Evolutionary conservation across 106 monocot genomes (phyloP), one percentile per base, ranked within the genome.

Genomic region (Hemerocallis citrina): DNA sequence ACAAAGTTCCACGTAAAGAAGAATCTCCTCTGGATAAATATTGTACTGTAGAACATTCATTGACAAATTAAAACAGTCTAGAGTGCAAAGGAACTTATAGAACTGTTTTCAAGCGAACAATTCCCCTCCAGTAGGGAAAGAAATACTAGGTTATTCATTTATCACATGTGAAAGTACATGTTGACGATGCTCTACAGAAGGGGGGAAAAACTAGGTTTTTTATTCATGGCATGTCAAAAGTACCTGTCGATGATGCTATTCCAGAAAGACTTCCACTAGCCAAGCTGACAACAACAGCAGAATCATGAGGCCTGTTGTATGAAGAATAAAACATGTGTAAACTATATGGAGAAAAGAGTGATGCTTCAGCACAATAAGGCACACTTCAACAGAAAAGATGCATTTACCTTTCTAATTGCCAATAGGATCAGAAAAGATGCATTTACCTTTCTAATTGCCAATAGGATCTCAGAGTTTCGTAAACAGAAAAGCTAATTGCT

Each of bases 211-310:
- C n/a, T n/a, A n/a, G n/a, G n/a, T n/a, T n/a, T n/a, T n/a, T n/a
- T n/a, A n/a, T n/a, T n/a, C n/a, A n/a, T n/a, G n/a, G n/a, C n/a
- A n/a, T n/a, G n/a, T n/a, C n/a, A n/a, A n/a, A n/a, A n/a, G n/a
- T 68, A 87, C 92, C 87, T 57, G 87, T 92, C 50, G 92, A 92
- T 42, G 92, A 92, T 62, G 84, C 84, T 71, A 87, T 64, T 16
- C 92, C 92, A 57, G 92, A 92, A 52, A 92, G 62, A 54, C 87
- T 84, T 57, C 92, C 87, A 70, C 84, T 84, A 68, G 73, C 67
- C 72, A 92, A 79, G 59, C 87, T 84, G 48, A 92, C 68, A 7
- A 92, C 24, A 6, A 71, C 68, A 59, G 68, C 57, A 42, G 81
- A 81, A 63, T 92, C 92, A 34, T 76, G 36, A 42, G 92, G 87